phyloP scores from a whole-genome alignment of 768 basidiomycete species.

The Coprinopsis strossmayeri region DNA sequence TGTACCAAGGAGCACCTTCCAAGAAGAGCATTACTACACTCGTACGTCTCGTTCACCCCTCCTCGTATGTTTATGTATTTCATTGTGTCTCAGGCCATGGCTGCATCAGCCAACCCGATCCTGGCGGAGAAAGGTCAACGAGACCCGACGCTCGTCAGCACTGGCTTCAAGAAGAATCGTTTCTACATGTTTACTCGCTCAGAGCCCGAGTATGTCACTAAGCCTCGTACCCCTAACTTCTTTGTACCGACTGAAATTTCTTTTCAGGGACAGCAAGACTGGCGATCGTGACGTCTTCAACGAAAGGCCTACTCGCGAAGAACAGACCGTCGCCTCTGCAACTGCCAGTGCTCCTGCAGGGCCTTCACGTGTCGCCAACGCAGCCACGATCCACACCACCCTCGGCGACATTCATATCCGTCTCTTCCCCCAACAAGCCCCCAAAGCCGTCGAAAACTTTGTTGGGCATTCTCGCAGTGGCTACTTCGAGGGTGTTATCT shows the following conservation, averaged over 20 bases:
- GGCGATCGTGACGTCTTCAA: conserved; percentile 97
- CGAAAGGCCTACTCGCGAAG: conserved; percentile 93
- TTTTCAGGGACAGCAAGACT: conserved; percentile 69
- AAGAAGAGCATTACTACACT: conserved; percentile 80
- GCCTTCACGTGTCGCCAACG: conserved; percentile 67
- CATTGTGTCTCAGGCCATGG: conserved; percentile 64
- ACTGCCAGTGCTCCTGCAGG: conserved; percentile 42
- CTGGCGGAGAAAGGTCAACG: conserved; percentile 77
- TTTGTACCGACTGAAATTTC: conserved; percentile 30
- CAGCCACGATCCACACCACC: conserved; percentile 91
- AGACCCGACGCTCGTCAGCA: conserved; percentile 90
- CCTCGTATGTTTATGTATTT: neutral
- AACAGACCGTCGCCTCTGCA: conserved; percentile 78
- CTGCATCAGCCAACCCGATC: conserved; percentile 92
- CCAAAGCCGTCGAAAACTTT: conserved; percentile 97
- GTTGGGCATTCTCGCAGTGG: conserved; percentile 84
- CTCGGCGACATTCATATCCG: conserved; percentile 89
- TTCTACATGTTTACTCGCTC: conserved; percentile 93
- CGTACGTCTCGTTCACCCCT: conserved; percentile 33
- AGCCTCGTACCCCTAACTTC: neutral
- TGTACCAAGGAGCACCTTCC: conserved; percentile 92
- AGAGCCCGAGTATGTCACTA: conserved; percentile 71
- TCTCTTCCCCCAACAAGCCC: conserved; percentile 86
- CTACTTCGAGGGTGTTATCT: conserved; percentile 89
- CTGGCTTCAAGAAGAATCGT: conserved; percentile 86